A percentile compares a stretch with the other conserved stretches of the same genome.
Conservation (phyloP, 2,329 filamentous ascomycete species). For the Exserohilum turcica region DNA sequence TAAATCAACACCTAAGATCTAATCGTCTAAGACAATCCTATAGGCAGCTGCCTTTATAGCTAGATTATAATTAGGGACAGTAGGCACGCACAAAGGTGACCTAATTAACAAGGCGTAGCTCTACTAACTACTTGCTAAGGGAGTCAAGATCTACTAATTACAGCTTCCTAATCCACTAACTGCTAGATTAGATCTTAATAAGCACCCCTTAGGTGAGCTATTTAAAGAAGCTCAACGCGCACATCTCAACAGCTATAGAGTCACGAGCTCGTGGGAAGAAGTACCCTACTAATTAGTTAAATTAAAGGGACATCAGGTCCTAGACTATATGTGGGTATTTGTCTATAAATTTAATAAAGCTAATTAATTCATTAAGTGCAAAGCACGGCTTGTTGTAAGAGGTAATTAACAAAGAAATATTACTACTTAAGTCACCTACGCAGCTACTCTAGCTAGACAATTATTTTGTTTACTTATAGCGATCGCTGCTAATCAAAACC, state of each 20-base stretch:
- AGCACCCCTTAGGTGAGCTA: background rate
- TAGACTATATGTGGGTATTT: slow-evolving; percentile 15
- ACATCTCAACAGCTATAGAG: background rate
- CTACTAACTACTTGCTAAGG: background rate
- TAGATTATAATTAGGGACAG: background rate
- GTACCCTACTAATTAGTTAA: background rate
- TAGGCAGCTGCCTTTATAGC: background rate
- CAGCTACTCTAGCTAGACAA: background rate
- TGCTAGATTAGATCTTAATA: background rate
- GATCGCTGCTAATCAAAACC: slow-evolving; percentile 19
- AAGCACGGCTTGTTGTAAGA: slow-evolving; percentile 18
- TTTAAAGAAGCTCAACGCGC: background rate
- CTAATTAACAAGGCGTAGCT: background rate
- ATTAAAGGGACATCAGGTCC: background rate
- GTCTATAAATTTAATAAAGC: slow-evolving; percentile 11
- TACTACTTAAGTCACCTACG: background rate
- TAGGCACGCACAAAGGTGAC: background rate
- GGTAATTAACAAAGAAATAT: slow-evolving; percentile 19
- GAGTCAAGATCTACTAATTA: background rate
- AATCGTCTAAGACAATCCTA: background rate
- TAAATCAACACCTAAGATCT: background rate
- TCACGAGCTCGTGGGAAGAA: background rate
- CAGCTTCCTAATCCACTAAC: background rate
- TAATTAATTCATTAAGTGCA: slow-evolving; percentile 13
- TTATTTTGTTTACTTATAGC: slow-evolving; percentile 23